Base-by-base conservation (phyloP, 768 basidiomycete species). In the Phanerodontia chrysosporium region DNA sequence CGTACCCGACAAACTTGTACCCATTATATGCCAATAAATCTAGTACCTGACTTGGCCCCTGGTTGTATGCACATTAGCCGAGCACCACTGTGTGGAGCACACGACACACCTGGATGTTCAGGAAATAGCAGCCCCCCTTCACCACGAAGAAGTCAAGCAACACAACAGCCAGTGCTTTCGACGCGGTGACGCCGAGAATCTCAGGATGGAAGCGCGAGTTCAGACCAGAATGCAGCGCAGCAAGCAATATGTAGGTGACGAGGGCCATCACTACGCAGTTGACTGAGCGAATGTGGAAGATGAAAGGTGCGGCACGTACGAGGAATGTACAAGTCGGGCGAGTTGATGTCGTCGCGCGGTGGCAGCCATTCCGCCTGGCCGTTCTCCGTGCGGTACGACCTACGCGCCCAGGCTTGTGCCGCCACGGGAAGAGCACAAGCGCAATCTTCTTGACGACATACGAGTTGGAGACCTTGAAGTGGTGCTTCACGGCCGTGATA, bases 1-100 rank as follows among this genome's bases (percentile, higher is more conserved):
- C 86, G 28, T 63, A 94, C 93, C 93, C 96, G 28, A 98, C 92
- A 66, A 99, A 98, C 69, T 99, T 98, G 76, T 98, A 98, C 0
- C 97, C 96, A 4, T 89, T 90, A 69, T 98, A 98, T 0, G 95
- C 91, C 29, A 97, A 74, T 49, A 98, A 73, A 68, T 97, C 94
- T 4, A 90, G 80, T 24, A 91, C 81, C 48, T 90, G 88, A 25
- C 76, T 79, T 8, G 79, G 73, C 2, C 86, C 87, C 60, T 87
- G 82, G 12, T 12, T 7, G 18, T 18, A 7, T 22, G 39, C 39
- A 32, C n/a, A n/a, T n/a, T n/a, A n/a, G n/a, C n/a, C n/a, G n/a
- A n/a, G n/a, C n/a, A n/a, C n/a, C n/a, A n/a, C n/a, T n/a, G n/a
- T n/a, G n/a, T n/a, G n/a, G n/a, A n/a, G n/a, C n/a, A n/a, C n/a